Conservation (phyloP, 352 stramenopile genomes). For the Globisporangium radiosum region DNA sequence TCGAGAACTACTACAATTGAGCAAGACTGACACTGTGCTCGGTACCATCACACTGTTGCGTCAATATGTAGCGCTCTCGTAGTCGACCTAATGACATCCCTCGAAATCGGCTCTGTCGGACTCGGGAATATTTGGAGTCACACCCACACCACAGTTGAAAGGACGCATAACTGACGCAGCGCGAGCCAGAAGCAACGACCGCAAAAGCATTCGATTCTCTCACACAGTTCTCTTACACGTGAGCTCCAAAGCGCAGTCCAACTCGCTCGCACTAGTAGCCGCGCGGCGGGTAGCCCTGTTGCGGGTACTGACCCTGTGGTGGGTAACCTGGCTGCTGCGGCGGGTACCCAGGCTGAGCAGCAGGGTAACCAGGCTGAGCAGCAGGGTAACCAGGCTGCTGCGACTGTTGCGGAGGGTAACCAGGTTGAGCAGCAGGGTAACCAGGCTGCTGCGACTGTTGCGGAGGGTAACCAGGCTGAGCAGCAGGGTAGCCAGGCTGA, state of each 20-base stretch:
- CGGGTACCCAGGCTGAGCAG: slow-evolving; percentile 19
- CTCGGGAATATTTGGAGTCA: too few relatives aligned
- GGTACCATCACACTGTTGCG: not conserved
- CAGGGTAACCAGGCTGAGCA: slow-evolving; percentile 9
- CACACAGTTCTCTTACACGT: not conserved
- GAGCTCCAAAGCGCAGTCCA: slow-evolving; percentile 5
- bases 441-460: slow-evolving; percentile 21
- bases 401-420: slow-evolving; percentile 16
- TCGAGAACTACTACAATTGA: too few relatives aligned
- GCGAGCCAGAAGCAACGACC: too few relatives aligned
- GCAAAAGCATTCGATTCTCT: too few relatives aligned
- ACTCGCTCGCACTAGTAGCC: slow-evolving; percentile 7
- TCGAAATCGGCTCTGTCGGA: too few relatives aligned
- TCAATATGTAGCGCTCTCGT: too few relatives aligned
- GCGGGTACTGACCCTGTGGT: slow-evolving; percentile 13
- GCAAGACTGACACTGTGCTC: too few relatives aligned
- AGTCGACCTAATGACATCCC: too few relatives aligned
- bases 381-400: slow-evolving; percentile 12
- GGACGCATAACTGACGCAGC: too few relatives aligned
- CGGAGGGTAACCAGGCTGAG: slow-evolving; percentile 13
- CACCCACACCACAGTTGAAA: too few relatives aligned
- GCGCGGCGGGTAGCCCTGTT: slow-evolving; percentile 16
- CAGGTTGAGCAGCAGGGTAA: slow-evolving; percentile 16
- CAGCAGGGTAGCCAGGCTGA: not conserved
- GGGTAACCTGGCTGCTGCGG: slow-evolving; percentile 18